These are phyloP conservation scores for Ajuga reptans DNA, from an alignment of 305 asterid species.

Conservation along the genomic window DNA sequence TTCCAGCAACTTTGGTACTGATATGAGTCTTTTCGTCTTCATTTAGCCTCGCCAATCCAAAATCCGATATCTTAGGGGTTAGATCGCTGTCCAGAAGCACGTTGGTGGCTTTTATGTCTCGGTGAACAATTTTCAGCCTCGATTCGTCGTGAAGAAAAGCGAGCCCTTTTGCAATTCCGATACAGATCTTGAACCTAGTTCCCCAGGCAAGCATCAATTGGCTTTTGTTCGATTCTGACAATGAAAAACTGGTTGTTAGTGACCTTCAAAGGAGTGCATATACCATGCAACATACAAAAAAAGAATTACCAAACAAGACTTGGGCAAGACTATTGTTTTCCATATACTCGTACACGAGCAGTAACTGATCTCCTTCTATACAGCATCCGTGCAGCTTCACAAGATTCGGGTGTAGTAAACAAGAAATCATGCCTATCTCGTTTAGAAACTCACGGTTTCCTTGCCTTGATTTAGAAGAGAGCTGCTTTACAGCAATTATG, in stretches of 20 bases:
- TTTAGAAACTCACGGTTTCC: conserved; percentile 81
- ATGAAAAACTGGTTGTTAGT: neutral
- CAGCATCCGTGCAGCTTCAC: conserved; percentile 87
- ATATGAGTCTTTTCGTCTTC: conserved; percentile 73
- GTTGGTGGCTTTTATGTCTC: conserved; percentile 87
- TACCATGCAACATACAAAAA: neutral
- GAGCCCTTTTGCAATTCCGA: conserved; percentile 78
- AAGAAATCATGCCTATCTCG: conserved; percentile 85
- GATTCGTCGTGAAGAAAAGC: conserved; percentile 86
- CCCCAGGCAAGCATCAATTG: conserved; percentile 67
- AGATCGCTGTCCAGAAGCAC: conserved; percentile 70
- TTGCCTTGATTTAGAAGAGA: conserved; percentile 70
- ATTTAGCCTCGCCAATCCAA: conserved; percentile 80
- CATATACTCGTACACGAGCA: conserved; percentile 83
- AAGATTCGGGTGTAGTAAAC: conserved; percentile 80
- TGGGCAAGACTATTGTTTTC: conserved; percentile 83
- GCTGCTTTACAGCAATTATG: conserved; percentile 76
- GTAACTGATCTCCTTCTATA: conserved; percentile 65
- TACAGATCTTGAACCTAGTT: conserved; percentile 61
- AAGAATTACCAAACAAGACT: conserved; percentile 46
- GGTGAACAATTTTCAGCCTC: conserved; percentile 69
- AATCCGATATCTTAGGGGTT: conserved; percentile 83
- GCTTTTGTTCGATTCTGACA: conserved; percentile 40
- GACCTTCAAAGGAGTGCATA: neutral
- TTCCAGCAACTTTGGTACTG: conserved; percentile 91